Conservation (phyloP, 495 filamentous ascomycete species). For the Hypoxylon crocopeplum region DNA sequence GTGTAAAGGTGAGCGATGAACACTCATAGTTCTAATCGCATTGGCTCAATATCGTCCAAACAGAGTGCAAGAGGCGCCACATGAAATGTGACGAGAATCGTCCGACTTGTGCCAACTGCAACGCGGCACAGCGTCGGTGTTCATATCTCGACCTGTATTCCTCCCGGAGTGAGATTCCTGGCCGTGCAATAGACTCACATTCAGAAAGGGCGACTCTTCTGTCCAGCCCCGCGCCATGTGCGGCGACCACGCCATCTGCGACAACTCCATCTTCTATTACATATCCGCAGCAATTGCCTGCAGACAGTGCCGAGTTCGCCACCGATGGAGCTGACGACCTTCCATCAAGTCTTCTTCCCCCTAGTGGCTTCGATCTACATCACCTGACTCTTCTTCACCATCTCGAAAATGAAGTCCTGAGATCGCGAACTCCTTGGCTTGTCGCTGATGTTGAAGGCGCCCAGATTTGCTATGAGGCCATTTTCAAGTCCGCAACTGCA, state of each 20-base stretch:
- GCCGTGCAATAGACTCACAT: not conserved
- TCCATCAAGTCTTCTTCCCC: too few species aligned
- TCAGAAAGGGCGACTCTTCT: not conserved
- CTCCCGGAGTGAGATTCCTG: too few species aligned
- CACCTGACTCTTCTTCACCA: slow-evolving; percentile 43
- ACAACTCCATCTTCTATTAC: not conserved
- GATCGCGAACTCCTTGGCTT: not conserved
- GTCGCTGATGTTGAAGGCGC: not conserved
- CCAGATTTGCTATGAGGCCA: not conserved
- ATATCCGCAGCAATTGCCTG: not conserved
- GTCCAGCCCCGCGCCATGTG: not conserved
- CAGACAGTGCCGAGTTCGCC: not conserved
- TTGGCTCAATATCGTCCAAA: too few species aligned
- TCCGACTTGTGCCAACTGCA: slow-evolving; percentile 40
- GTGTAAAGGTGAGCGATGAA: too few species aligned
- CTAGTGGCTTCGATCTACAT: slow-evolving; percentile 38
- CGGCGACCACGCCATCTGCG: not conserved
- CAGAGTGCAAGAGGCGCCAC: slow-evolving; percentile 48
- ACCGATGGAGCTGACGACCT: not conserved
- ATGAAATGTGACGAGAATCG: slow-evolving; percentile 45
- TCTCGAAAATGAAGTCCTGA: too few species aligned
- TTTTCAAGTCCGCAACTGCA: slow-evolving; percentile 35
- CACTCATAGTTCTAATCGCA: too few species aligned
- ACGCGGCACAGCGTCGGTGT: slow-evolving; percentile 29
- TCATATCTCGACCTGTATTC: slow-evolving; percentile 28